A percentile compares a stretch with the other conserved stretches of the same genome.
These are phyloP conservation scores for Amanita jacksonii DNA, from an alignment of 768 basidiomycete genomes.

Conservation along the genomic window DNA sequence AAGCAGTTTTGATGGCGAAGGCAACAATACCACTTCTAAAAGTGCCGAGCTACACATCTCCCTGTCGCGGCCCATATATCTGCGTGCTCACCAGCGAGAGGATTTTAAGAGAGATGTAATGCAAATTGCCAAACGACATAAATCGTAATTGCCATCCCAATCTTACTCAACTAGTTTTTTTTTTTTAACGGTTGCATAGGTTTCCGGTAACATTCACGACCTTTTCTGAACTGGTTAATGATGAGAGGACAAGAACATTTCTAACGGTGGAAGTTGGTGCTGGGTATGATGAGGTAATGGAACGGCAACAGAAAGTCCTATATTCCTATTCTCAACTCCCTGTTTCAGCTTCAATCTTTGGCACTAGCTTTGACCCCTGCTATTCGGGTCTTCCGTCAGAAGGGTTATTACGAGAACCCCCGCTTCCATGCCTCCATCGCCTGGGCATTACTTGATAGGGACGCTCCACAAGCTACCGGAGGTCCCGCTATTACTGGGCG, in stretches of 20 bases:
- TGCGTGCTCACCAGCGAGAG: constrained; percentile 73
- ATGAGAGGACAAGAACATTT: constrained; percentile 75
- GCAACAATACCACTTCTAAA: constrained; percentile 8
- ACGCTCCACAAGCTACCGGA: not conserved
- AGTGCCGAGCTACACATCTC: constrained; percentile 68
- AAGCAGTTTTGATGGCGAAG: constrained; percentile 16
- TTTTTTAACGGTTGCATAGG: constrained; percentile 37
- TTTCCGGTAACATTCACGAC: constrained; percentile 66
- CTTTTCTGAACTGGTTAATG: constrained; percentile 66
- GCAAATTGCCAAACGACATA: constrained; percentile 33
- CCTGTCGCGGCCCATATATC: constrained; percentile 70
- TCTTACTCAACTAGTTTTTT: not conserved
- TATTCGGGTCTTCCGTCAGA: constrained; percentile 55
- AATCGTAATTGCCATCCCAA: constrained; percentile 30
- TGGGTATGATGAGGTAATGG: constrained; percentile 62
- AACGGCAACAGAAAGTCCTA: not conserved
- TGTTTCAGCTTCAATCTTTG: constrained; percentile 47
- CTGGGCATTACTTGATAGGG: constrained; percentile 62
- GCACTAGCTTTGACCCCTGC: constrained; percentile 47
- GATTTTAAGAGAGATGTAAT: constrained; percentile 58
- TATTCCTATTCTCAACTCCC: constrained; percentile 2
- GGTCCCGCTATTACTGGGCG: too few species aligned
- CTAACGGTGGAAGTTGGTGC: constrained; percentile 76
- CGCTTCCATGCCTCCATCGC: constrained; percentile 86
- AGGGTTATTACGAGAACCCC: constrained; percentile 70